Conservation (phyloP, 2,329 filamentous ascomycete genomes). For the Colletotrichum lini region DNA sequence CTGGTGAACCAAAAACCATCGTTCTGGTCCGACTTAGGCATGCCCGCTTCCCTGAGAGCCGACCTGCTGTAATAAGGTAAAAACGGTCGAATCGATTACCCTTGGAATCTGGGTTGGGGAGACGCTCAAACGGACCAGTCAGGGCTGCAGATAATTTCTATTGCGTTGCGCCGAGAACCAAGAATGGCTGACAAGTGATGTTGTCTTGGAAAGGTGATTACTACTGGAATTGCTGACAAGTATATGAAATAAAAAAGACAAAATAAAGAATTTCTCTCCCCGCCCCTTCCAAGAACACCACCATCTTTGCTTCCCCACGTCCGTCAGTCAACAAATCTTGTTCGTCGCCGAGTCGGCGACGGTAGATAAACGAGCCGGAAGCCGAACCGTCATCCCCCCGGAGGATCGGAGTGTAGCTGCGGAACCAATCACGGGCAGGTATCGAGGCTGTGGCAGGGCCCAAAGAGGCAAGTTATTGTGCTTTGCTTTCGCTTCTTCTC, state of each 20-base stretch:
- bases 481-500: neutral
- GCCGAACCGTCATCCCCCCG: slow-evolving; percentile 1
- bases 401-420: neutral
- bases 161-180: slow-evolving; percentile 19
- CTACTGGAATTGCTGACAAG: neutral
- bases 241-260: too few species aligned
- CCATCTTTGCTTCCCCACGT: neutral
- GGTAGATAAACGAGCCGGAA: slow-evolving; percentile 19
- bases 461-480: slow-evolving; percentile 12
- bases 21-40: slow-evolving; percentile 1
- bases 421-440: neutral
- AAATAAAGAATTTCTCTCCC: too few species aligned
- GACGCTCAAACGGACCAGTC: neutral
- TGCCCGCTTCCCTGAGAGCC: neutral
- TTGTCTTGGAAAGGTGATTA: neutral
- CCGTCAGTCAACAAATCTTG: neutral
- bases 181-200: slow-evolving; percentile 4
- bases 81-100: neutral
- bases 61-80: neutral
- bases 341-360: neutral
- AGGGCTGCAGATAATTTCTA: neutral
- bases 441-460: neutral
- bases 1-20: neutral
- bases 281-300: too few species aligned
- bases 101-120: neutral